These are phyloP conservation scores for Chalaropsis ovoidea DNA, from an alignment of 2,329 filamentous ascomycete species.

Conservation along the genomic window DNA sequence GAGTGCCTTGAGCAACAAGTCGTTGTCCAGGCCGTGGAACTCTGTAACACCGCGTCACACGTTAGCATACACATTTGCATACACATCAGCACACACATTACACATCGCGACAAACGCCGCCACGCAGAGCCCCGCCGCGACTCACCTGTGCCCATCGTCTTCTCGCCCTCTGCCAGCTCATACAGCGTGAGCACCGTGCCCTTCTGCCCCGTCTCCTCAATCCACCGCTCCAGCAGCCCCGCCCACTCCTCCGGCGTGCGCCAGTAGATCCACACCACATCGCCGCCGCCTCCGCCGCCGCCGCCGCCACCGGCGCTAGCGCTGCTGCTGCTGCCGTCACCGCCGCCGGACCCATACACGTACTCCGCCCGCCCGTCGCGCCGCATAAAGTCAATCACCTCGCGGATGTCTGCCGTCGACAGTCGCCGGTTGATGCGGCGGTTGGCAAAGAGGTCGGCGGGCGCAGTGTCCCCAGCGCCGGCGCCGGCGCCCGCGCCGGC, in stretches of 20 bases:
- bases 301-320: constrained; percentile 30
- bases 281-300: constrained; percentile 34
- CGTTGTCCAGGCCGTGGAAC: constrained; percentile 78
- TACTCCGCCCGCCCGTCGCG: constrained; percentile 57
- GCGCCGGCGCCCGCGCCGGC: constrained; percentile 27
- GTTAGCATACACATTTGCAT: too few species aligned
- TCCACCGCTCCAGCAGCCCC: constrained; percentile 62
- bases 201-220: constrained; percentile 80
- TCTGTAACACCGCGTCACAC: constrained; percentile 39
- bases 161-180: constrained; percentile 82
- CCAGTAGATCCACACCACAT: constrained; percentile 72
- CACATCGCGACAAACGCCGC: too few species aligned
- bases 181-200: constrained; percentile 84
- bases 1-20: constrained; percentile 69
- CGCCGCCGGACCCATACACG: constrained; percentile 33
- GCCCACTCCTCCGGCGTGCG: constrained; percentile 86
- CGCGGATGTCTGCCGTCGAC: constrained; percentile 42
- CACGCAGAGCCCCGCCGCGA: constrained; percentile 25
- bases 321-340: constrained; percentile 30
- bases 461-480: constrained; percentile 36
- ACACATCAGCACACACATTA: too few species aligned
- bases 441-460: constrained; percentile 48
- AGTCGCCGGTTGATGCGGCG: constrained; percentile 44
- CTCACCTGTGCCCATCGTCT: constrained; percentile 56
- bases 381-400: constrained; percentile 51